phyloP scores from a whole-genome alignment of 306 rosid species.

The Dryas alaskensis region DNA sequence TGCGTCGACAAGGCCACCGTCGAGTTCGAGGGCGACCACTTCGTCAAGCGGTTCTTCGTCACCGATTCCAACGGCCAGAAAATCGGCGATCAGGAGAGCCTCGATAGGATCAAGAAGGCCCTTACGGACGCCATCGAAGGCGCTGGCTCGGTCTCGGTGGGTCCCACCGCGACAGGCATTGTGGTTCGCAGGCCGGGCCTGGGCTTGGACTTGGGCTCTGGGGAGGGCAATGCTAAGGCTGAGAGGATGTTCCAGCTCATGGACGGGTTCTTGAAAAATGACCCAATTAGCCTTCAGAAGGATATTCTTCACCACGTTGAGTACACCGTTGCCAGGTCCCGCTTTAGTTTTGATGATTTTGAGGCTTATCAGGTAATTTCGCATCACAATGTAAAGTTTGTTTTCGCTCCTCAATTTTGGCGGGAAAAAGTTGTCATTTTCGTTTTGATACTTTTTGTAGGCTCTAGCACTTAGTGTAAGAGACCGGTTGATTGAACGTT shows the following conservation, averaged over 20 bases:
- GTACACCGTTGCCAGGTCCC: constrained; percentile 70
- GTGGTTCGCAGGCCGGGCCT: constrained; percentile 56
- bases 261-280: constrained; percentile 68
- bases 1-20: constrained; percentile 56
- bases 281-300: constrained; percentile 65
- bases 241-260: constrained; percentile 66
- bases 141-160: constrained; percentile 33
- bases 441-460: constrained; percentile 35
- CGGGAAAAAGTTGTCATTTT: constrained; percentile 12
- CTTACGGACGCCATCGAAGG: constrained; percentile 52
- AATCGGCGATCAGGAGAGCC: constrained; percentile 46
- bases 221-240: constrained; percentile 43
- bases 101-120: constrained; percentile 58
- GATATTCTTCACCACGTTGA: constrained; percentile 72
- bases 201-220: constrained; percentile 31
- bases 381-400: no score
- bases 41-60: constrained; percentile 54
- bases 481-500: constrained; percentile 69
- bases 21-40: constrained; percentile 58
- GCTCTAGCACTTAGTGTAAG: constrained; percentile 66
- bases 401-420: constrained; percentile 1
- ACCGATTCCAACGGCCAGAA: constrained; percentile 57
- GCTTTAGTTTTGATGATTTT: constrained; percentile 68
- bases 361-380: constrained; percentile 66
- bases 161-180: constrained; percentile 41